Percentiles rank a stretch among this genome's conserved stretches.
Evolutionary conservation across 2,329 filamentous ascomycete species (phyloP).

Genomic region (Colletotrichum liriopes): DNA sequence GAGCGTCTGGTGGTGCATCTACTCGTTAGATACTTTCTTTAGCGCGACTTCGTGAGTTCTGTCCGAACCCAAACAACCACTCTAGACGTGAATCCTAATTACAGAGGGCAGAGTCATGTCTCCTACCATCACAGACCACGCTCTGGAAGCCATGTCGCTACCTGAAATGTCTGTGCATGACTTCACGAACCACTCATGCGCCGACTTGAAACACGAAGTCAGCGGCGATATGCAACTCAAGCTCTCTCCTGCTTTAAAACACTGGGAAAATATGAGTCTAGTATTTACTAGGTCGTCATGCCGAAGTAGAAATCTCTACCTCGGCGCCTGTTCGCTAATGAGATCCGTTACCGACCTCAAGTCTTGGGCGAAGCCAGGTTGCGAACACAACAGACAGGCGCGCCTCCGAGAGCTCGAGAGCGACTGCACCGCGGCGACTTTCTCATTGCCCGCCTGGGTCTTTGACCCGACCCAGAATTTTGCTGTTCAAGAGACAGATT

Average conservation of each 20-base stretch:
- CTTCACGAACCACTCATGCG: conserved; percentile 11
- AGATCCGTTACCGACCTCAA: conserved; percentile 8
- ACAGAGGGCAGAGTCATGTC: background rate
- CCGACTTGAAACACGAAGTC: background rate
- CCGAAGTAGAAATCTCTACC: conserved; percentile 4
- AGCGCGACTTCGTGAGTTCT: conserved; percentile 4
- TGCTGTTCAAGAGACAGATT: conserved; percentile 8
- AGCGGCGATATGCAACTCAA: background rate
- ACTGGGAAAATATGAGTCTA: conserved; percentile 8
- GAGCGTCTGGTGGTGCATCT: conserved; percentile 15
- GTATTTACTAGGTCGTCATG: background rate
- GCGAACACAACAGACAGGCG: background rate
- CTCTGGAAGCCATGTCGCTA: background rate
- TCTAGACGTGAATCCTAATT: background rate
- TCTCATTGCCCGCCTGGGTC: conserved; percentile 12
- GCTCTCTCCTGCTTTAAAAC: background rate
- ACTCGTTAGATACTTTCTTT: conserved; percentile 6
- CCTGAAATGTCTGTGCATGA: conserved; percentile 3
- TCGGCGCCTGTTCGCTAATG: conserved; percentile 10
- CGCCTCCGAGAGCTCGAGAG: conserved; percentile 9
- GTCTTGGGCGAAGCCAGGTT: background rate
- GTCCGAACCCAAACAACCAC: background rate
- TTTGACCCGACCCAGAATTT: background rate
- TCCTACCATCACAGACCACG: background rate
- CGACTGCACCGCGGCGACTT: conserved; percentile 6